Evolutionary conservation across 331 rosid genomes (phyloP), one percentile per base, ranked within the genome.

Genomic region (Acacia concinna): DNA sequence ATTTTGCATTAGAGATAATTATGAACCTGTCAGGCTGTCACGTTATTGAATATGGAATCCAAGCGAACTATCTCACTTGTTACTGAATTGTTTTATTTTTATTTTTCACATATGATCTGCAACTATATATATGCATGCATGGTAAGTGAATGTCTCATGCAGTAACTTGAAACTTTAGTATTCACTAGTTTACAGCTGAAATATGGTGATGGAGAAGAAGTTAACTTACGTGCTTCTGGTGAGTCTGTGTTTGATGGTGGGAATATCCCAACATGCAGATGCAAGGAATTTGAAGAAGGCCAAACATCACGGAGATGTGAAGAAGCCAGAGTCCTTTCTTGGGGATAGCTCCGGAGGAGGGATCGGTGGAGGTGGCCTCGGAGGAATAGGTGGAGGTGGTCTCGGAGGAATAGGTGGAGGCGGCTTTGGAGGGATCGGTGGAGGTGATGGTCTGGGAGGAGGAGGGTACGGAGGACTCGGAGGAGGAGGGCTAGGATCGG

Each of bases 281-380:
- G 87, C 79, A 32, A 85, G 89, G 82, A 31, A 64, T 44, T 35
- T 83, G 71, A 85, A 84, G 52, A 32, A 83, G 46, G 63, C 31
- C 6, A 69, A 80, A 47, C 80, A 83, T n/a, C 76, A 79, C 7
- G 86, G 18, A n/a, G 83, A 85, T 17, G 88, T 81, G 82, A 84
- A 85, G 81, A 86, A 75, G 34, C 88, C 90, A 1, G 83, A 65
- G 46, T 75, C 83, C 76, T 83, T 85, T 66, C 63, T 68, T 34
- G 91, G 85, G 67, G 77, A 84, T 20, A 21, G 64, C 73, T 79
- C 86, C 6, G 67, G 52, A 28, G 47, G 56, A 0, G 46, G 77
- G 3, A 69, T 12, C 0, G 78, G 60, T 17, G 84, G 82, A 15
- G 82, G 77, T 0, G 84, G 79, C 0, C 20, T 60, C 32, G 81